Percentiles rank a stretch among this genome's conserved stretches.
Evolutionary conservation across 1,139 yeast genomes (phyloP).

Genomic region (Zygosaccharomyces sapae): DNA sequence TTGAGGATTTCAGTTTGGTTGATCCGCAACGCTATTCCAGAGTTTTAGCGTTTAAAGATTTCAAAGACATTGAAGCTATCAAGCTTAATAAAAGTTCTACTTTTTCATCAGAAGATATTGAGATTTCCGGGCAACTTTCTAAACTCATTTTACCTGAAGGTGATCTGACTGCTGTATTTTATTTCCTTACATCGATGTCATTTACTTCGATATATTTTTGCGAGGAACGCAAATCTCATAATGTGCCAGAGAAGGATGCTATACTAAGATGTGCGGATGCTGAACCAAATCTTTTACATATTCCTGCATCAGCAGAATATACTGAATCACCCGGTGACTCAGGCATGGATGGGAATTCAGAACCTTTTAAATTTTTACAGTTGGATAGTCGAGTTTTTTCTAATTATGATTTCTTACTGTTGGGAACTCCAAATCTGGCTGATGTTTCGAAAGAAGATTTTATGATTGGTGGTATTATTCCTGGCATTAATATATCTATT

Average conservation of each 20-base stretch:
- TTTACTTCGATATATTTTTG: slow-evolving; percentile 19
- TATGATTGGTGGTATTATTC: slow-evolving; percentile 20
- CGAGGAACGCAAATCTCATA: background rate
- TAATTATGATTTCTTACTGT: slow-evolving; percentile 47
- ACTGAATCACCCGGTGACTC: slow-evolving; percentile 44
- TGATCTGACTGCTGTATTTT: slow-evolving; percentile 11
- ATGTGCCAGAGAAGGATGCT: background rate
- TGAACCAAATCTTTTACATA: slow-evolving; percentile 33
- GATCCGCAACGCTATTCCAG: slow-evolving; percentile 6
- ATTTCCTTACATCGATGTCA: slow-evolving; percentile 18
- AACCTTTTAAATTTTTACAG: slow-evolving; percentile 48
- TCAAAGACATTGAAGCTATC: slow-evolving; percentile 4
- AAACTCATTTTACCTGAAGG: slow-evolving; percentile 5
- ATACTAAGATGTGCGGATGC: background rate
- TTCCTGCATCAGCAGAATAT: slow-evolving; percentile 46
- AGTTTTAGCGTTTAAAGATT: background rate
- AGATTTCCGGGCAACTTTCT: slow-evolving; percentile 1
- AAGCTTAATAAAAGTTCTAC: background rate
- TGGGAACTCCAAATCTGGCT: slow-evolving; percentile 38
- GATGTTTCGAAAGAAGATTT: slow-evolving; percentile 38
- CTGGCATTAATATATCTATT: background rate
- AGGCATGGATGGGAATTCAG: slow-evolving; percentile 45
- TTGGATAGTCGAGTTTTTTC: slow-evolving; percentile 39
- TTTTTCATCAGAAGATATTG: slow-evolving; percentile 1
- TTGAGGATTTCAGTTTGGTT: slow-evolving; percentile 29